Percentiles rank a stretch among this genome's conserved stretches.
Evolutionary conservation across 176 grass and related monocot species (phyloP).

Genomic region (Rhynchospora pubera): DNA sequence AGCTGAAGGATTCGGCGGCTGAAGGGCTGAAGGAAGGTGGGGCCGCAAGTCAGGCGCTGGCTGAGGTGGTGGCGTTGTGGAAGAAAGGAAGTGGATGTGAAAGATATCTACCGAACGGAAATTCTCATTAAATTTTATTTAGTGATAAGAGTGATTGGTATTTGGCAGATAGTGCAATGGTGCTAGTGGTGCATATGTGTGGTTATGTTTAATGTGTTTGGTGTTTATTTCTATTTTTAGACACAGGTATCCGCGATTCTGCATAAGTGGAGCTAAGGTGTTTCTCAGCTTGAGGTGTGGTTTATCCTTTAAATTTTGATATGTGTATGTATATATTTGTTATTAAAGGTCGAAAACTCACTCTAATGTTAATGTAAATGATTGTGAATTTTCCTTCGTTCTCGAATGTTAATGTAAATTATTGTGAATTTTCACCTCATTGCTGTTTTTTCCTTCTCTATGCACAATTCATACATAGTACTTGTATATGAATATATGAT

Average conservation of each 20-base stretch:
- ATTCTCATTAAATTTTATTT: background rate
- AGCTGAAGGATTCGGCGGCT: constrained; percentile 20
- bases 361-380: too few relatives aligned
- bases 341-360: too few relatives aligned
- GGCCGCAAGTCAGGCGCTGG: constrained; percentile 1
- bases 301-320: background rate
- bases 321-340: too few relatives aligned
- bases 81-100: constrained; percentile 1
- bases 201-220: background rate
- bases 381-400: background rate
- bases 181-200: too few relatives aligned
- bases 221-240: background rate
- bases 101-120: background rate
- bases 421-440: background rate
- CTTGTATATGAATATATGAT: too few relatives aligned
- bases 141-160: background rate
- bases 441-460: background rate
- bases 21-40: constrained; percentile 24
- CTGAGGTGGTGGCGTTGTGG: constrained; percentile 18
- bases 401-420: background rate
- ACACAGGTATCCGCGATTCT: background rate
- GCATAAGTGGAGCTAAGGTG: background rate
- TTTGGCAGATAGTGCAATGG: background rate
- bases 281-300: background rate
- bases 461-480: background rate